Evolutionary conservation across 176 grass and related monocot species (phyloP).

Genomic region (Lolium multiflorum): DNA sequence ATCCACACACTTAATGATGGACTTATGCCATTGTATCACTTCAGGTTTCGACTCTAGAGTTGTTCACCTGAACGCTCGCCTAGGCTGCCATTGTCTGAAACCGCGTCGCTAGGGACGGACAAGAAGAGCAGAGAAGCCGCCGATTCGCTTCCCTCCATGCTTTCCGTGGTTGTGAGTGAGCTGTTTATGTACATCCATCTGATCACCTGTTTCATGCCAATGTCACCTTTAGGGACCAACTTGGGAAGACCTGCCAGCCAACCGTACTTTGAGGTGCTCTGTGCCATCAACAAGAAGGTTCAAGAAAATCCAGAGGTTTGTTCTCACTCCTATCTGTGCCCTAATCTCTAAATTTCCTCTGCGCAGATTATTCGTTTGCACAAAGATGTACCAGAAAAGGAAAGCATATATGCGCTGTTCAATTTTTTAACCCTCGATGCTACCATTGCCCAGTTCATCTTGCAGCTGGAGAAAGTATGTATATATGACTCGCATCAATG

Average conservation of each 20-base stretch:
- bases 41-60: no score
- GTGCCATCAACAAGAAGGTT: constrained; percentile 90
- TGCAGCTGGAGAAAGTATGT: no score
- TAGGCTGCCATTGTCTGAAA: no score
- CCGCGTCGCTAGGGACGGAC: no score
- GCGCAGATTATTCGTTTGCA: constrained; percentile 65
- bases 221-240: constrained; percentile 59
- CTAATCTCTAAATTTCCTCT: neutral
- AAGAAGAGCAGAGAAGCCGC: no score
- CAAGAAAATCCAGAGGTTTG: constrained; percentile 90
- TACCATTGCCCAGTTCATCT: constrained; percentile 60
- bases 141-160: no score
- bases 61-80: no score
- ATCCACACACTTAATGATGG: no score
- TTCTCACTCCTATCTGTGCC: constrained; percentile 10
- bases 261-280: constrained; percentile 94
- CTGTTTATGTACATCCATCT: no score
- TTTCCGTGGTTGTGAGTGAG: no score
- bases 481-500: constrained; percentile 12
- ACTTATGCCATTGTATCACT: no score
- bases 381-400: constrained; percentile 91
- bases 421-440: constrained; percentile 89
- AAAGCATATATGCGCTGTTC: constrained; percentile 77
- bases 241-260: constrained; percentile 94
- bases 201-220: neutral